A percentile compares a stretch with the other conserved stretches of the same genome.
Evolutionary conservation across 2,329 filamentous ascomycete species (phyloP).

Genomic region (Parastagonospora nodorum): DNA sequence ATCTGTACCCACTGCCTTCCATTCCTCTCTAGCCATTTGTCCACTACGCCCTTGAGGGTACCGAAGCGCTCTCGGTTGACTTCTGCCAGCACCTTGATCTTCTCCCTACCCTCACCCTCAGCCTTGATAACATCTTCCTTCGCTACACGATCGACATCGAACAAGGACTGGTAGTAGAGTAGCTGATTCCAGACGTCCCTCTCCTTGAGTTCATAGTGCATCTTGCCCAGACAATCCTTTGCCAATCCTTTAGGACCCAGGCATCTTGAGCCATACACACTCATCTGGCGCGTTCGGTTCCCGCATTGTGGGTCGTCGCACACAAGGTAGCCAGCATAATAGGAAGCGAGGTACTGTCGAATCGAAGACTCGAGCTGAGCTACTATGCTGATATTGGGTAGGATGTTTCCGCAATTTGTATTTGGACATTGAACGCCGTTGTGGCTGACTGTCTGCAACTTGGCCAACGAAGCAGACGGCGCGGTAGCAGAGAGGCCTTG

Average conservation of each 20-base stretch:
- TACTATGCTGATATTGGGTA: conserved; percentile 75
- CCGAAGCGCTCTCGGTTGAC: conserved; percentile 81
- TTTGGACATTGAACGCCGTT: conserved; percentile 75
- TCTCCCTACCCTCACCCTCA: conserved; percentile 59
- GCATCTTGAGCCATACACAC: conserved; percentile 88
- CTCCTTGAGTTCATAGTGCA: conserved; percentile 87
- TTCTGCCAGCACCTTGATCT: conserved; percentile 70
- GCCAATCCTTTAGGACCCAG: conserved; percentile 85
- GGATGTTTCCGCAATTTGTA: conserved; percentile 64
- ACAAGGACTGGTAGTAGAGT: conserved; percentile 81
- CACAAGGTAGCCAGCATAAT: conserved; percentile 90
- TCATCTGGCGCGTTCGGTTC: conserved; percentile 86
- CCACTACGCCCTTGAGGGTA: conserved; percentile 76
- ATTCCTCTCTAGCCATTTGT: conserved; percentile 85
- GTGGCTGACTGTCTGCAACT: conserved; percentile 60
- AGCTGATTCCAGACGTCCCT: conserved; percentile 95
- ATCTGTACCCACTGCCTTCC: conserved; percentile 92
- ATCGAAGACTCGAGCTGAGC: conserved; percentile 88
- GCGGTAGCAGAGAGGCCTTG: conserved; percentile 66
- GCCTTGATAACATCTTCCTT: conserved; percentile 59
- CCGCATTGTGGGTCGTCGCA: conserved; percentile 90
- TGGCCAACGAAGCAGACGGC: conserved; percentile 11
- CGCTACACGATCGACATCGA: conserved; percentile 85
- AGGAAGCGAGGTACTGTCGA: conserved; percentile 75
- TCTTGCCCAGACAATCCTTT: conserved; percentile 80